Percentiles rank a stretch among this genome's conserved stretches.
Evolutionary conservation across 2,329 filamentous ascomycete species (phyloP).

Genomic region (Bretziella fagacearum): DNA sequence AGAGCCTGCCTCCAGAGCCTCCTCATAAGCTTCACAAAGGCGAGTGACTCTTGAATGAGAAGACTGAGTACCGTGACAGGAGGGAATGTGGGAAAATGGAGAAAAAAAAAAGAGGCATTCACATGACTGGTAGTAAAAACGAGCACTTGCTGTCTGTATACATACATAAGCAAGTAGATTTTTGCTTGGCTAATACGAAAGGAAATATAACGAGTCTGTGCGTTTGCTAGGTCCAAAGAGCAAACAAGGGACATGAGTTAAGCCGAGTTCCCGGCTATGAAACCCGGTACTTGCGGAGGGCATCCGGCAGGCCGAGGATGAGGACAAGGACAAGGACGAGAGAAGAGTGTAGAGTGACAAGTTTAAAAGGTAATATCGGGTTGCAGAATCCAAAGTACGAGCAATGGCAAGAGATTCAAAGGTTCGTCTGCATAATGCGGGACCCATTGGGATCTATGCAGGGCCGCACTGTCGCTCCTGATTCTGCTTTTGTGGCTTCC

Average conservation of each 20-base stretch:
- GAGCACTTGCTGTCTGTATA: not conserved
- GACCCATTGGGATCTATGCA: too few relatives aligned
- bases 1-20: not conserved
- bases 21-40: not conserved
- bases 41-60: not conserved
- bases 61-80: not conserved
- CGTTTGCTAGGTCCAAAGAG: not conserved
- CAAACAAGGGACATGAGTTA: not conserved
- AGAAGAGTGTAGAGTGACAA: not conserved
- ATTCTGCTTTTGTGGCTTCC: not conserved
- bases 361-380: too few relatives aligned
- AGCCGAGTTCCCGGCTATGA: not conserved
- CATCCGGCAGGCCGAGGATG: slow-evolving; percentile 15
- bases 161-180: not conserved
- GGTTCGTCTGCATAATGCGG: too few relatives aligned
- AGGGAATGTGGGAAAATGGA: not conserved
- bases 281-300: slow-evolving; percentile 16
- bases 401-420: too few relatives aligned
- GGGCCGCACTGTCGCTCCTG: not conserved
- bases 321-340: not conserved
- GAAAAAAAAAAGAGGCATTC: not conserved
- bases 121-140: not conserved
- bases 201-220: too few relatives aligned
- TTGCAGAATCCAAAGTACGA: too few relatives aligned
- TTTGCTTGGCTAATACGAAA: slow-evolving; percentile 2